Base-by-base conservation (phyloP, 2,329 filamentous ascomycete species). In the Ceratocystiopsis brevicomis region DNA sequence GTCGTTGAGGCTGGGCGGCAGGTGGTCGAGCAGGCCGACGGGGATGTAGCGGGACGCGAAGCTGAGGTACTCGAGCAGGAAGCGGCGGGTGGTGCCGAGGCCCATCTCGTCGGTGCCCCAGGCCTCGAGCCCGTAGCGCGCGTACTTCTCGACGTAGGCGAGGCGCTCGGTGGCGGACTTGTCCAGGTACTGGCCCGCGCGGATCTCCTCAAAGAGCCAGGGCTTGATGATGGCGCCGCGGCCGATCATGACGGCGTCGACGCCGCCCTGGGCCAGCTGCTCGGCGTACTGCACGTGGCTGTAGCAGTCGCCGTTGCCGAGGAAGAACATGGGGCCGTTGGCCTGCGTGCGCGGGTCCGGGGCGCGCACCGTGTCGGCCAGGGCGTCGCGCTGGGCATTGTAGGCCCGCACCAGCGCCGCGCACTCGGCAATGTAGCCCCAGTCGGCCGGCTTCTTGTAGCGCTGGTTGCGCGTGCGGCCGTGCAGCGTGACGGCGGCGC, bases 171-270 rank as follows among this genome's bases (percentile, higher is more conserved):
- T 71, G 3, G 88, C 81, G 3, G 83, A 85, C 61, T 98, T 98
- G 66, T 98, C 90, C 36, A 98, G 73, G 57, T 96, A 95, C 61
- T 96, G 90, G 6, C 82, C 81, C 49, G 77, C 73, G 51, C 83
- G 75, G 44, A 98, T 96, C 61, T 98, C 90, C 60, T 98, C 90
- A 56, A 96, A 98, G 49, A 98, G 68, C 90, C 90, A 98, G 1
- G 90, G 90, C 64, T 98, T 98, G 63, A 96, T 84, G 46, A 98
- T 71, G 11, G 90, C 90, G 45, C 90, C 90, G 47, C 90, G 82
- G n/a, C 79, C 90, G 48, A 96, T 76, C 90, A 98, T 96, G 56
- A 94, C 82, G n/a, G 77, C 77, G 63, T 96, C 88, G 39, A 96
- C 86, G 39, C 75, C 73, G 34, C 83, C 72, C 46, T 88, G 72